Conservation (phyloP, 352 stramenopile species). For the Phytopythium ostracodes region DNA sequence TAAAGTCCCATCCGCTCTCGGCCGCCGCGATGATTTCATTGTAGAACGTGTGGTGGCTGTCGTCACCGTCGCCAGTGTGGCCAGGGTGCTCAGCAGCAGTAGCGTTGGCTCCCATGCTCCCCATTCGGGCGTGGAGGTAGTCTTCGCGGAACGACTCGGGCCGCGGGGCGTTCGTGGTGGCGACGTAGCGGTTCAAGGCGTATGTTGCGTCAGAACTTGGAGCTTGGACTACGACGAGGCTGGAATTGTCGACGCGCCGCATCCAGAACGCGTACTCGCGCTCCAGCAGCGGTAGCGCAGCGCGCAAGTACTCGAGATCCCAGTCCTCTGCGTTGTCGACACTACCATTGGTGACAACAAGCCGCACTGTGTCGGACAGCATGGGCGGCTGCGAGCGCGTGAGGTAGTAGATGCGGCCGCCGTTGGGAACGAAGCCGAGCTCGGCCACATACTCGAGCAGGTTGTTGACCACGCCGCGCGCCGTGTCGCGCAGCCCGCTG, state of each 20-base stretch:
- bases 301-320: constrained; percentile 33
- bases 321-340: constrained; percentile 33
- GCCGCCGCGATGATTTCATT: constrained; percentile 78
- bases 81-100: too few species aligned
- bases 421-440: constrained; percentile 89
- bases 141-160: constrained; percentile 88
- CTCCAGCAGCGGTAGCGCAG: constrained; percentile 60
- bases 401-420: constrained; percentile 89
- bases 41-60: constrained; percentile 37
- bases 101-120: too few species aligned
- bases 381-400: constrained; percentile 88
- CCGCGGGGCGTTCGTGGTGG: constrained; percentile 61
- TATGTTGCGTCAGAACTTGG: constrained; percentile 17
- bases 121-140: neutral
- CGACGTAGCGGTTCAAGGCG: constrained; percentile 79
- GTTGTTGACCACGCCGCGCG: constrained; percentile 79
- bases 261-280: constrained; percentile 87
- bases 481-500: constrained; percentile 75
- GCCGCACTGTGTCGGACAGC: constrained; percentile 82
- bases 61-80: too few species aligned
- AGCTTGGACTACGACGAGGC: constrained; percentile 16
- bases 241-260: constrained; percentile 41
- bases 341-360: constrained; percentile 41
- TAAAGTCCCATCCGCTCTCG: constrained; percentile 91
- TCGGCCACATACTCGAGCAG: constrained; percentile 83